Base-by-base conservation (phyloP, 345 rosid genomes). In the Eutrema heterophyllum region DNA sequence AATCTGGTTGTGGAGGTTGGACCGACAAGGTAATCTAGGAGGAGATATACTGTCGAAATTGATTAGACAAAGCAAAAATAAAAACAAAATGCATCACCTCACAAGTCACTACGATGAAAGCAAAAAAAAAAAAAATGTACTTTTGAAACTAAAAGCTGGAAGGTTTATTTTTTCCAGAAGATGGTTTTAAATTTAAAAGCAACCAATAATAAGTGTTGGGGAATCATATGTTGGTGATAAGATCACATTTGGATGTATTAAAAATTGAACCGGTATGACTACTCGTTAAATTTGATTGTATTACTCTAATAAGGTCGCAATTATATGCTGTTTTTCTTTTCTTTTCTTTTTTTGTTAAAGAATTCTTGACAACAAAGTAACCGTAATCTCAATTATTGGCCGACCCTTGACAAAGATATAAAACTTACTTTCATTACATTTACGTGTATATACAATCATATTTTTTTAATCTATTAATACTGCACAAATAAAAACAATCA, bases 1-100 rank as follows among this genome's bases (percentile, higher is more conserved):
- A 61, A 13, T 68, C 60, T 63, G 29, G 60, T 44, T 63, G 68
- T 52, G 68, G 63, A 77, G 76, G 58, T 66, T 58, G 77, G 14
- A 44, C 68, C 72, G 77, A 77, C 81, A 77, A 66, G 62, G 73
- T 77, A 65, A 77, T 77, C 81, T 77, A 65, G 77, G 81, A 66
- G 32, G 64, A 77, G 73, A 77, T 71, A 65, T 71, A 66, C 7
- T 77, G 77, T 77, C 80, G 59, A 71, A 52, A 51, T 27, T 77
- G 77, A 77, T 66, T 71, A 71, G 77, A 77, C 68, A 71, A 71
- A 77, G 52, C 77, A 57, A 65, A 55, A 58, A 50, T 41, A 70
- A 58, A 70, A 14, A 48, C 38, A 76, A 64, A 63, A 70, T 77
- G 76, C 36, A 65, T 71, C 80, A 77, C 49, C 35, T 77, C 80